Base-by-base conservation (phyloP, 805 yeast species). In the Scheffersomyces spartinae region DNA sequence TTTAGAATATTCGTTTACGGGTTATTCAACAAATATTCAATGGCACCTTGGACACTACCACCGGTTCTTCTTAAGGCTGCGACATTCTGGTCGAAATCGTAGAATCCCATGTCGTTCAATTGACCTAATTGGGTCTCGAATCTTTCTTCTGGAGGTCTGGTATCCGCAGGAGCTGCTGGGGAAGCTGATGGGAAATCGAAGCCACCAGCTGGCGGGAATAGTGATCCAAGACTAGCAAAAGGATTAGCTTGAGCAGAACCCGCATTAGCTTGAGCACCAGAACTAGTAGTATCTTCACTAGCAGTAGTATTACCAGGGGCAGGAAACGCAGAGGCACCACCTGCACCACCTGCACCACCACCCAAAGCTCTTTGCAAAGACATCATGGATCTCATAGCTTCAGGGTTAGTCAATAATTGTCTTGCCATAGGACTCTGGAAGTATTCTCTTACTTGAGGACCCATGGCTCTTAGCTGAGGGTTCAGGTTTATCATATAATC, bases 11-110 rank as follows among this genome's bases (percentile, higher is more conserved):
- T 19, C 10, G 10, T 12, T 33, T 31, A 40, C 20, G 25, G 28
- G 28, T 33, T 42, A 17, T 41, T 38, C 30, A 86, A 64, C 40
- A 86, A 59, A 27, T 83, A 81, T 52, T 88, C 96, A 26, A 88
- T 64, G 7, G 98, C 98, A 23, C 96, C 96, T 56, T 88, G 95
- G 14, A 88, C 96, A 35, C 86, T 82, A 6, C 98, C 98, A 17
- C 98, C 98, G 28, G 88, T 74, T 55, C 97, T 74, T 59, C 96
- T 74, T 42, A 91, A 66, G 2, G 97, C 97, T 15, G 74, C 75
- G 13, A 91, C 85, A 45, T 91, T 91, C 39, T 82, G 68, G 39
- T 88, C 97, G 47, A 88, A 88, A 39, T 88, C 96, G 38, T 71
- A 73, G 58, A 88, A 88, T n/a, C 67, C 67, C 67, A 61, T 61